Base-by-base conservation (phyloP, 2,329 filamentous ascomycete species). In the Pezicula radicicola region DNA sequence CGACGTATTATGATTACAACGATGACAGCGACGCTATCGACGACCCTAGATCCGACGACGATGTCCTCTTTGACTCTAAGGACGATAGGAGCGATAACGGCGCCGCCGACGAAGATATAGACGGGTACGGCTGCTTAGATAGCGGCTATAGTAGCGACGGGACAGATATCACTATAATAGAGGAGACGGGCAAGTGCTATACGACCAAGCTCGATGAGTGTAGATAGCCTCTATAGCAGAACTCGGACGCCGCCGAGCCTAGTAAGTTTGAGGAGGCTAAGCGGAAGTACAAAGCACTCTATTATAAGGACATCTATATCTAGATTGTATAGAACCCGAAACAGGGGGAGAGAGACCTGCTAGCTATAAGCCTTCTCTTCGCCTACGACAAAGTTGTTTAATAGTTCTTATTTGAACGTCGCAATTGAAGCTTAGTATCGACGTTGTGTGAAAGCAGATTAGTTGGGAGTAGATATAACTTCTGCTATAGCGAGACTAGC, bases 311-410 rank as follows among this genome's bases (percentile, higher is more conserved):
- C 45, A 59, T 61, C 44, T 55, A 45, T 28, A 37, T 63, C 42
- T 60, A 46, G 59, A 55, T 62, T 9, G 55, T 62, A 1, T 12
- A 51, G 50, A 60, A 61, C 46, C 55, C 50, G n/a, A 55, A 55
- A 44, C 6, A 18, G 25, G 49, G 50, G 19, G 58, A 51, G 46
- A 41, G 51, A 54, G 56, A 63, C 45, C 35, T 61, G 19, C 55
- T 63, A 3, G 55, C 51, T 0, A 63, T 62, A n/a, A n/a, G n/a
- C n/a, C n/a, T n/a, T n/a, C n/a, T n/a, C n/a, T n/a, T n/a, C n/a
- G n/a, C n/a, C n/a, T n/a, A n/a, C n/a, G n/a, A n/a, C n/a, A n/a
- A n/a, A n/a, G n/a, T n/a, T n/a, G n/a, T n/a, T n/a, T n/a, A n/a
- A n/a, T n/a, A n/a, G n/a, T n/a, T n/a, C n/a, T n/a, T n/a, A n/a